Evolutionary conservation across 2,329 filamentous ascomycete species (phyloP), one percentile per base, ranked within the genome.

Genomic region (Mariannaea elegans): DNA sequence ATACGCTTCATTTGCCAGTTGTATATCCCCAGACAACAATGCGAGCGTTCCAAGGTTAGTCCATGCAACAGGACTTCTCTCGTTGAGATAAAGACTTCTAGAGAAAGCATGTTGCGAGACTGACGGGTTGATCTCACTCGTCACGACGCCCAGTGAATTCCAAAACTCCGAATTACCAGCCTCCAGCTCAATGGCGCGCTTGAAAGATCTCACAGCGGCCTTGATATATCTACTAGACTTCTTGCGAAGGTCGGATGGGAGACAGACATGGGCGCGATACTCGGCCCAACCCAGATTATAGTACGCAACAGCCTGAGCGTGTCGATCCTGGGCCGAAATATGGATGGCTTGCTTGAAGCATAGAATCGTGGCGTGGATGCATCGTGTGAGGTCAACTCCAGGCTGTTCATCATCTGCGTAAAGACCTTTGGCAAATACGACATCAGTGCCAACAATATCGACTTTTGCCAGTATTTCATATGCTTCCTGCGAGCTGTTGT

Each of bases 281-380:
- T 99, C 95, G 1, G 92, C 91, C 92, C 94, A 98, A 39, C 95
- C 95, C 16, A 99, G 81, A 71, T 99, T 99, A 77, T 97, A 99
- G 84, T 94, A 95, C 0, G 94, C 92, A n/a, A 98, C 92, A 1
- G 95, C 92, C 76, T 96, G 94, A 3, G 94, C 94, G 73, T 97
- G 92, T 7, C 87, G 74, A 71, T 99, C 94, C 59, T 88, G 81
- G 1, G 87, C 80, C 14, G 90, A 90, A 36, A 88, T 85, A 66
- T 90, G 80, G 13, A 98, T 88, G 7, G 93, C 93, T 64, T 92
- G 87, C 75, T 98, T 99, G 75, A 96, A 92, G 6, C 92, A 91
- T 16, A 98, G 79, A 24, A 98, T 91, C 0, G 90, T 86, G 13
- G 90, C 87, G 61, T 91, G 85, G 1, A 96, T 76, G 62, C 85